Base-by-base conservation (phyloP, 139 green algal genomes). In the Chlorella sp. region DNA sequence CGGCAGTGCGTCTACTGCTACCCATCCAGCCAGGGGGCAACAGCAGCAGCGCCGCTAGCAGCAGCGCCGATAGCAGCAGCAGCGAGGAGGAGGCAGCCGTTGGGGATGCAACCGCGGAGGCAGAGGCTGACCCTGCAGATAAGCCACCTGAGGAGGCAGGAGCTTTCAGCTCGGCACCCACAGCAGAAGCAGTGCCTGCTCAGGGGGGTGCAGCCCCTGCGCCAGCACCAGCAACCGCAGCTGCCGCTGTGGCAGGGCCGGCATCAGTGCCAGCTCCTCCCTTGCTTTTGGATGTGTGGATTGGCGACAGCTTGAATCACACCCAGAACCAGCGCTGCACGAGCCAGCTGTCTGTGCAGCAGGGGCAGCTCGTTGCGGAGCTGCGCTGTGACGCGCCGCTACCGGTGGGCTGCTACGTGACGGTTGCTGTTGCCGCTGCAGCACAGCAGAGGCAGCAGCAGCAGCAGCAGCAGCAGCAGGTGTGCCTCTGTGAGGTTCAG, bases 401-500 rank as follows among this genome's bases (percentile, higher is more conserved):
- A 51, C n/a, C 55, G 51, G 51, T 60, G 2, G 68, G 65, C 18
- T 47, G 68, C 7, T 70, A 57, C 32, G 44, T 74, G 20, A 69
- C 44, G 0, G 32, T 78, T n/a, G 80, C 51, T 21, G n/a, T 74
- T 21, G 21, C n/a, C 17, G 44, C 51, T 2, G 0, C 18, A 7
- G 51, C 51, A 2, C 44, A 55, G 36, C 80, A 65, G 21, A 18
- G 21, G 62, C 44, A 55, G 36, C 80, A 39, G 18, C 80, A 38
- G 73, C 73, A 47, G 73, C 44, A 44, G 44, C 1, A 11, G 55
- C 55, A 56, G 55, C 30, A 28, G 15, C 69, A 62, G 68, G 0
- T 74, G 73, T 86, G 81, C 73, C 69, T 86, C 20, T 86, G 81
- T 41, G 69, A 86, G 65, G 68, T 86, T 28, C 65, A 76, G 51